These are phyloP conservation scores for Boletus eberwhitei DNA, from an alignment of 768 basidiomycete genomes.

Conservation along the genomic window DNA sequence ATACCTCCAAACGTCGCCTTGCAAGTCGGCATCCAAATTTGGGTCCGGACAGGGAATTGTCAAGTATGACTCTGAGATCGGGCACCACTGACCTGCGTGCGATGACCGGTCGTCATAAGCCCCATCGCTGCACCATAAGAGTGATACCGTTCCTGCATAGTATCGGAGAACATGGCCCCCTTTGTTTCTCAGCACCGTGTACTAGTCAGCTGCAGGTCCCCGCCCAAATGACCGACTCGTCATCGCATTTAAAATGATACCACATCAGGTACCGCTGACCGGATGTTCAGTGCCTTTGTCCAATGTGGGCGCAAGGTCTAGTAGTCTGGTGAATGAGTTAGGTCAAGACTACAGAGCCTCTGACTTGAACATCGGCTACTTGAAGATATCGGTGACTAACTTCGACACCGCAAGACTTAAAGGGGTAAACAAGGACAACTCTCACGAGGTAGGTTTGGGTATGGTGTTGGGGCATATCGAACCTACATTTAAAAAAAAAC, in stretches of 20 bases:
- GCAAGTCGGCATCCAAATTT: neutral
- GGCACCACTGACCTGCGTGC: slow-evolving; percentile 13
- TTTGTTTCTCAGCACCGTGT: neutral
- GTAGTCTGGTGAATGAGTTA: neutral
- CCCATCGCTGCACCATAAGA: neutral
- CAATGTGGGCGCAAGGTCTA: neutral
- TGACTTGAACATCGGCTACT: neutral
- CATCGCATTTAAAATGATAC: neutral
- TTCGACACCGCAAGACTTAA: neutral
- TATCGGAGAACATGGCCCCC: neutral
- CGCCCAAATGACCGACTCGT: neutral
- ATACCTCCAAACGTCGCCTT: neutral
- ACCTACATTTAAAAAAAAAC: no score
- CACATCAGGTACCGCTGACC: neutral
- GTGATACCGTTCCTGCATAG: neutral
- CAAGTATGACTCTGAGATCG: neutral
- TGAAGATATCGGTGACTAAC: no score
- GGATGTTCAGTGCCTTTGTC: neutral
- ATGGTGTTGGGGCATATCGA: neutral
- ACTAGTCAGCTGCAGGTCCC: neutral
- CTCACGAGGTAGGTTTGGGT: neutral
- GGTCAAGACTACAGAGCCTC: neutral
- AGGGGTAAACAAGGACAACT: neutral
- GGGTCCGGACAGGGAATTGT: neutral
- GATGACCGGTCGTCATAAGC: neutral